Conservation (phyloP, 805 yeast genomes). For the Ogataea polymorpha region DNA sequence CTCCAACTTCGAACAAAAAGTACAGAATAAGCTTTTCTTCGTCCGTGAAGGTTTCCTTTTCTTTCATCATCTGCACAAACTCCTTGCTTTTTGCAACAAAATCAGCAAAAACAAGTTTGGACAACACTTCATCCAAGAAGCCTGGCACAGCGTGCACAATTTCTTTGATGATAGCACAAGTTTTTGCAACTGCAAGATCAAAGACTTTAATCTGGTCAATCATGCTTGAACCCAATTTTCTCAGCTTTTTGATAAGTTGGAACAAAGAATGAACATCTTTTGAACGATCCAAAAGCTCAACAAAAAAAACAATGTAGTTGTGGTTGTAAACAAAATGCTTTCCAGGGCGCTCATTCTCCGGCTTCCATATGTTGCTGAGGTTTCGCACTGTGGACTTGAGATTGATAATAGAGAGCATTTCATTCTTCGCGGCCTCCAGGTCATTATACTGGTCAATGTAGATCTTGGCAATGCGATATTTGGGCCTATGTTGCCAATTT, state of each 20-base stretch:
- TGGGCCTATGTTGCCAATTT: conserved; percentile 90
- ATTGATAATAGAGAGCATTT: conserved; percentile 61
- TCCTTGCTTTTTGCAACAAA: conserved; percentile 40
- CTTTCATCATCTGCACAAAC: conserved; percentile 25
- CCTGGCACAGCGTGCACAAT: conserved; percentile 40
- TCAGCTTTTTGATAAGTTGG: conserved; percentile 64
- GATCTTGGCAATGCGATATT: conserved; percentile 66
- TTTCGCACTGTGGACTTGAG: conserved; percentile 66
- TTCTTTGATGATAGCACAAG: conserved; percentile 50
- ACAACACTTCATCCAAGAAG: conserved; percentile 51
- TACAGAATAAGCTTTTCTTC: conserved; percentile 39
- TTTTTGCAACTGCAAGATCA: conserved; percentile 55
- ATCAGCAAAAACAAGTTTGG: conserved; percentile 41
- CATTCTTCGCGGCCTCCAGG: conserved; percentile 52
- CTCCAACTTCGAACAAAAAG: conserved; percentile 49
- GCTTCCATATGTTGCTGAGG: conserved; percentile 87
- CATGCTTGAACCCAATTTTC: conserved; percentile 78
- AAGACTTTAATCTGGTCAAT: conserved; percentile 59
- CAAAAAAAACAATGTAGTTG: conserved; percentile 63
- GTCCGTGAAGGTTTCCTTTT: conserved; percentile 34
- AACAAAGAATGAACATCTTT: conserved; percentile 59
- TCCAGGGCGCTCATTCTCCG: conserved; percentile 89
- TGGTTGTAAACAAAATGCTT: conserved; percentile 79
- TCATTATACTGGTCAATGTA: conserved; percentile 53
- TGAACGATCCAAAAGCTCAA: conserved; percentile 50